Evolutionary conservation across 306 rosid genomes (phyloP).

Genomic region (Ochetophila trinervis): DNA sequence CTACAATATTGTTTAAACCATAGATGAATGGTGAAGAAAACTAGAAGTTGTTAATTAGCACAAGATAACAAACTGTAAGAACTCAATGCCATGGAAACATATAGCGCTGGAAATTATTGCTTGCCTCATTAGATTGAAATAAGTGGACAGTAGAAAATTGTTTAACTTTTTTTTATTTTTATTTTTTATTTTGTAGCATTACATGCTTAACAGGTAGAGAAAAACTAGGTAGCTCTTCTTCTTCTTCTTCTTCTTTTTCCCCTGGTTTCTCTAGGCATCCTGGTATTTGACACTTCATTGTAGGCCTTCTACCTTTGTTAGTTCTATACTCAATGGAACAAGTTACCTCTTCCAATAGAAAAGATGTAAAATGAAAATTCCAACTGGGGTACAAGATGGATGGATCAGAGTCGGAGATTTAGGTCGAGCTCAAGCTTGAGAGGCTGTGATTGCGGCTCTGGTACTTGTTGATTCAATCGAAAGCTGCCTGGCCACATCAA

Average conservation of each 20-base stretch:
- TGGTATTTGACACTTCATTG: conserved; percentile 22
- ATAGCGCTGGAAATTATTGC: conserved; percentile 32
- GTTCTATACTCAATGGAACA: conserved; percentile 26
- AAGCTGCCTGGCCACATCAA: conserved; percentile 95
- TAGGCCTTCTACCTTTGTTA: conserved; percentile 40
- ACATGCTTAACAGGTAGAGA: conserved; percentile 16
- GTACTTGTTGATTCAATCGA: conserved; percentile 46
- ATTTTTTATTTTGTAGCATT: conserved; percentile 22
- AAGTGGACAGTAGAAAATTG: conserved; percentile 4
- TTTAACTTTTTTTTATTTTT: conserved; percentile 7
- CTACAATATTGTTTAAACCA: conserved; percentile 8
- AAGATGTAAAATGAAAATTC: conserved; percentile 7
- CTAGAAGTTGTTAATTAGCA: conserved; percentile 11
- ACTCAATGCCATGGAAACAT: conserved; percentile 16
- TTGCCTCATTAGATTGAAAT: conserved; percentile 27
- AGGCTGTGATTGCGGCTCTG: conserved; percentile 41
- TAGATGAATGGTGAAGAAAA: conserved; percentile 8
- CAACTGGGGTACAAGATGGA: conserved; percentile 16
- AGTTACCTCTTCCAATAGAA: conserved; percentile 19
- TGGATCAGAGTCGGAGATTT: conserved; percentile 67
- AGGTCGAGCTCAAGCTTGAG: conserved; percentile 18
- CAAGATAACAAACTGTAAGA: neutral
- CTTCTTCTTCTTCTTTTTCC: conserved; percentile 10
- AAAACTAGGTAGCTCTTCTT: neutral
- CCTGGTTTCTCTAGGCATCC: conserved; percentile 25